These are phyloP conservation scores for Zygoascus biomembranicola DNA, from an alignment of 805 yeast species.

Conservation along the genomic window DNA sequence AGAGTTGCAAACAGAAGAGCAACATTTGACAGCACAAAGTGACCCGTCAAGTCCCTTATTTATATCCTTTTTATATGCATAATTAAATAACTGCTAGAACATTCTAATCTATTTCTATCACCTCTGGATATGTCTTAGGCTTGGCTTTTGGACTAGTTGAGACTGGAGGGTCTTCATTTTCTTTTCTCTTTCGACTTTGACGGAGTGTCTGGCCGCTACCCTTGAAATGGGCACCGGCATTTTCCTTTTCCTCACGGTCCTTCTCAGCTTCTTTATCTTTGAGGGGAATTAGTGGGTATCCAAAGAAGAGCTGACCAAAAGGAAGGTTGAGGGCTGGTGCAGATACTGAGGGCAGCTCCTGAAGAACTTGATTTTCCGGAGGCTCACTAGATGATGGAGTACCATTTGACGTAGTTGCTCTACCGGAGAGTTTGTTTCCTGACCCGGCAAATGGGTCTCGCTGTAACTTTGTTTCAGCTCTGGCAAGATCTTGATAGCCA, in stretches of 20 bases:
- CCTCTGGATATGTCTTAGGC: conserved; percentile 48
- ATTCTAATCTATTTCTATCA: conserved; percentile 63
- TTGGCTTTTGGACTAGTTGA: conserved; percentile 30
- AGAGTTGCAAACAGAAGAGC: conserved; percentile 5
- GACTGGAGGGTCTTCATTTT: conserved; percentile 24
- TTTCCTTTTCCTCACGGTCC: conserved; percentile 26
- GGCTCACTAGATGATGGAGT: neutral
- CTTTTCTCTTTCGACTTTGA: conserved; percentile 62
- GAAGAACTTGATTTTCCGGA: neutral
- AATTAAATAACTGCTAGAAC: neutral
- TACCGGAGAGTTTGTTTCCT: conserved; percentile 62
- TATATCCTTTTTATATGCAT: neutral
- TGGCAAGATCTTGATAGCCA: conserved; percentile 53
- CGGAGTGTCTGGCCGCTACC: conserved; percentile 77
- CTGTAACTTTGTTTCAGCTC: conserved; percentile 29
- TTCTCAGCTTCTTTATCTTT: conserved; percentile 34
- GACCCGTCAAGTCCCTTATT: neutral
- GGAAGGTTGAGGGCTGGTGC: conserved; percentile 67
- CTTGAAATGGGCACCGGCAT: conserved; percentile 31
- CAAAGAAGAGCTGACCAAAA: conserved; percentile 84
- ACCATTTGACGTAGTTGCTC: conserved; percentile 2
- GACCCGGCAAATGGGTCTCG: conserved; percentile 40
- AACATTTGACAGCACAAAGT: neutral
- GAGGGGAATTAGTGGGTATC: conserved; percentile 62
- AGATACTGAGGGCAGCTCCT: conserved; percentile 31